Conservation (phyloP, 805 yeast genomes). For the Blastobotrys mokoenaii region DNA sequence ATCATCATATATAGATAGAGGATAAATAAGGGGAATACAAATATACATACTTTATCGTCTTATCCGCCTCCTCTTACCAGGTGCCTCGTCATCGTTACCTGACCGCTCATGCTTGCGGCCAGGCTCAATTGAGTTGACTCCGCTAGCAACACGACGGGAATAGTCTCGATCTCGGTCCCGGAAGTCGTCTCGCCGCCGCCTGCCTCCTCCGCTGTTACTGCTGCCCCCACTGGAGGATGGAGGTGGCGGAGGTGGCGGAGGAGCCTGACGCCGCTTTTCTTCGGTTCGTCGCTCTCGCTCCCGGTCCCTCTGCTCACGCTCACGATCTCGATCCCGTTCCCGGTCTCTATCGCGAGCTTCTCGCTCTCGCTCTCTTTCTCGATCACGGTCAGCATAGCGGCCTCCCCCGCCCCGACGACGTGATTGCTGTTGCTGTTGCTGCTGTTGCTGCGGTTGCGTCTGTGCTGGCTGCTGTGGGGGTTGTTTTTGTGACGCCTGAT, state of each 20-base stretch:
- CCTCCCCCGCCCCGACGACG: neutral
- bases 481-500: neutral
- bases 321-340: conserved; percentile 6
- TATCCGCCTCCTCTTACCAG: conserved; percentile 2
- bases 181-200: neutral
- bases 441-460: conserved; percentile 8
- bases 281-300: conserved; percentile 1
- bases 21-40: too few relatives aligned
- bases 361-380: conserved; percentile 1
- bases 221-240: conserved; percentile 1
- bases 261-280: too few relatives aligned
- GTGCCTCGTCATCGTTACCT: neutral
- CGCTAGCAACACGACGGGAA: neutral
- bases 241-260: neutral
- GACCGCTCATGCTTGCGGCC: conserved; percentile 2
- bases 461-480: neutral
- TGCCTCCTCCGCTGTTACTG: conserved; percentile 6
- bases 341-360: conserved; percentile 5
- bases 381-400: neutral
- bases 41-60: neutral
- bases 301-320: conserved; percentile 3
- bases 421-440: conserved; percentile 5
- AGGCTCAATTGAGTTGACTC: neutral
- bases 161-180: neutral
- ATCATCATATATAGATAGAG: too few relatives aligned